phyloP scores from a whole-genome alignment of 106 monocot species.

The Dactylorhiza incarnata region DNA sequence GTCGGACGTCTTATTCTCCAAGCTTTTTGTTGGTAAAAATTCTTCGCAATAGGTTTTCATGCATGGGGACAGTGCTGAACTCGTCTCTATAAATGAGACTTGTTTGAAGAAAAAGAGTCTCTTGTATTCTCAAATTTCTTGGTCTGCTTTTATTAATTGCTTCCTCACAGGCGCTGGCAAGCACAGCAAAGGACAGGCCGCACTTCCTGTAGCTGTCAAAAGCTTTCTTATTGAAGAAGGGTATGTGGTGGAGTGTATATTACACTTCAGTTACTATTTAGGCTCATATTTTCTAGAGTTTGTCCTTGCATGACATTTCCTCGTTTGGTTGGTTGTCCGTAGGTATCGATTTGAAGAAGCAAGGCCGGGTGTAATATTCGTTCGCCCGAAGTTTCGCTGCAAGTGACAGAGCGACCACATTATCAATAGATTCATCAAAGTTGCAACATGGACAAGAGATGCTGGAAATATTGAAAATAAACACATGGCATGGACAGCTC shows the following conservation, averaged over 20 bases:
- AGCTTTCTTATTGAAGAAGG: slow-evolving; percentile 79
- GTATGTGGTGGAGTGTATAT: slow-evolving; percentile 21
- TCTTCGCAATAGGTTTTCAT: too few relatives aligned
- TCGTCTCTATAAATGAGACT: background rate
- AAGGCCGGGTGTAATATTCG: slow-evolving; percentile 60
- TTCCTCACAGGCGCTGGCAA: slow-evolving; percentile 64
- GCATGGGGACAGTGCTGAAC: too few relatives aligned
- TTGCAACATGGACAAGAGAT: too few relatives aligned
- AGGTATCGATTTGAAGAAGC: slow-evolving; percentile 84
- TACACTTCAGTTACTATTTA: background rate
- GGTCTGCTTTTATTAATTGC: background rate
- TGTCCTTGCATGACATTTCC: background rate
- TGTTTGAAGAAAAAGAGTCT: background rate
- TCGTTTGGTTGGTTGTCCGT: background rate
- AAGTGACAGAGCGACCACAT: background rate
- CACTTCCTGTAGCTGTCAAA: slow-evolving; percentile 66
- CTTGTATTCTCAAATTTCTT: background rate
- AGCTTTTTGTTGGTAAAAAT: too few relatives aligned
- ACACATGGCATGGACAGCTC: too few relatives aligned
- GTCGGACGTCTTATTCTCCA: too few relatives aligned
- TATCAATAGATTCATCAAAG: too few relatives aligned
- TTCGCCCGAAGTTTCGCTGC: slow-evolving; percentile 64
- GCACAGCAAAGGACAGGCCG: slow-evolving; percentile 78
- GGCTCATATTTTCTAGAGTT: background rate
- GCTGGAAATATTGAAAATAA: too few relatives aligned